Conservation (phyloP, 2,329 filamentous ascomycete species). For the Aureobasidium sp. region DNA sequence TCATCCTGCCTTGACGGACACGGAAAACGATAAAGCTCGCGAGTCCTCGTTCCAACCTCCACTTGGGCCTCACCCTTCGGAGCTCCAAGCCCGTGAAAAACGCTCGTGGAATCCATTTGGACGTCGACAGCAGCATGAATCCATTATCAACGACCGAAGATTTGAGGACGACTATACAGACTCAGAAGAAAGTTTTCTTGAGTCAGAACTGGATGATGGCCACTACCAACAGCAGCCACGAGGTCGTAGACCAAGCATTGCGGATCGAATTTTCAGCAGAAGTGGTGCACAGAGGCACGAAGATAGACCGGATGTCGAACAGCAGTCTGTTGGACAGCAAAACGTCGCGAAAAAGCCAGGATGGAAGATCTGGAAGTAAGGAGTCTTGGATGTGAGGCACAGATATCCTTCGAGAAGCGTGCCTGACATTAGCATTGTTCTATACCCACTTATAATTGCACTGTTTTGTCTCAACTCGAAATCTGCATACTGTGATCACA, state of each 20-base stretch:
- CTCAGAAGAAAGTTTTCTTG: constrained; percentile 23
- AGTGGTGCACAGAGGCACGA: background rate
- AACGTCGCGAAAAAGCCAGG: constrained; percentile 30
- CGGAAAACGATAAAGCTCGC: background rate
- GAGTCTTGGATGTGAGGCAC: background rate
- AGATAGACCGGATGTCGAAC: background rate
- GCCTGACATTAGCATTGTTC: background rate
- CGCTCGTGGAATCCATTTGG: constrained; percentile 1
- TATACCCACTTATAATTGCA: background rate
- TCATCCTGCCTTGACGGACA: constrained; percentile 7
- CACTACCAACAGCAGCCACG: constrained; percentile 20
- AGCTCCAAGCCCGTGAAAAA: background rate
- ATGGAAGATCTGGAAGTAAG: constrained; percentile 32
- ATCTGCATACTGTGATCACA: background rate
- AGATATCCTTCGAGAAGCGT: background rate
- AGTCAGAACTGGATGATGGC: constrained; percentile 23
- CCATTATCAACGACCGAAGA: background rate
- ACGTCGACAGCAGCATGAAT: background rate
- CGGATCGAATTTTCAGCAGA: constrained; percentile 27
- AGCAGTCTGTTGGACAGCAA: constrained; percentile 21
- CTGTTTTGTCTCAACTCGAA: background rate
- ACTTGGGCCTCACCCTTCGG: background rate
- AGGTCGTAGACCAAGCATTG: constrained; percentile 25
- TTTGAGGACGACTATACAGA: constrained; percentile 17
- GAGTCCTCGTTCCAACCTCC: constrained; percentile 1